phyloP scores from a whole-genome alignment of 352 stramenopile species.

The Phytophthora palmivora region DNA sequence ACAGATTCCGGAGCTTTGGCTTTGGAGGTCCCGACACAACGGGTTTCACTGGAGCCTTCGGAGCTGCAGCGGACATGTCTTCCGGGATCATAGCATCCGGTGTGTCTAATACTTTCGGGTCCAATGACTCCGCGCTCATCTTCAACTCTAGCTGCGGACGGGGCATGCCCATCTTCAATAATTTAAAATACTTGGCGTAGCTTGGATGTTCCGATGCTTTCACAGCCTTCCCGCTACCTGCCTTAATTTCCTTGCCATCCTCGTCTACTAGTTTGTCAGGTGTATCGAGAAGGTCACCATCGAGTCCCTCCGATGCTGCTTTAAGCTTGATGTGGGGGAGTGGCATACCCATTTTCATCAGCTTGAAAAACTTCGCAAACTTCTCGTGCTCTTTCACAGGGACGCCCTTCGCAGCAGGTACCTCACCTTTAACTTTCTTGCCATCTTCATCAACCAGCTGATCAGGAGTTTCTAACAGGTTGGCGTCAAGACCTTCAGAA shows the following conservation, averaged over 20 bases:
- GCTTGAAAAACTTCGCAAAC: slow-evolving; percentile 94
- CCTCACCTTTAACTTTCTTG: slow-evolving; percentile 46
- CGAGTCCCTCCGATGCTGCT: slow-evolving; percentile 65
- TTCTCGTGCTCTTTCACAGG: slow-evolving; percentile 69
- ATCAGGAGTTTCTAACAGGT: slow-evolving; percentile 65
- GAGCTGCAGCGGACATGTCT: slow-evolving; percentile 29
- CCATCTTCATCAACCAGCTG: slow-evolving; percentile 63
- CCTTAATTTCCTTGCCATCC: slow-evolving; percentile 56
- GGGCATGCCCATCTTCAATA: slow-evolving; percentile 96
- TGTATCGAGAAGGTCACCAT: slow-evolving; percentile 65
- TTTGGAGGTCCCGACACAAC: slow-evolving; percentile 62
- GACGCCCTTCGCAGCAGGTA: slow-evolving; percentile 30
- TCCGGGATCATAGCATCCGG: slow-evolving; percentile 78
- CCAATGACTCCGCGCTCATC: slow-evolving; percentile 92
- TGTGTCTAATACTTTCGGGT: slow-evolving; percentile 89
- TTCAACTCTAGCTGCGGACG: slow-evolving; percentile 92
- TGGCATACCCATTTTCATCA: slow-evolving; percentile 89
- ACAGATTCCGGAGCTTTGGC: slow-evolving; percentile 84
- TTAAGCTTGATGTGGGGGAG: slow-evolving; percentile 92
- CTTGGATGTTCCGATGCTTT: slow-evolving; percentile 84
- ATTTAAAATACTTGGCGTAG: slow-evolving; percentile 96
- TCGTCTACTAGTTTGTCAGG: slow-evolving; percentile 67
- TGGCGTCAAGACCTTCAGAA: slow-evolving; percentile 62
- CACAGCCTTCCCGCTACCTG: slow-evolving; percentile 36
- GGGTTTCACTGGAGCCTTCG: slow-evolving; percentile 38